These are phyloP conservation scores for Penicillium paneum DNA, from an alignment of 2,329 filamentous ascomycete genomes.

Conservation along the genomic window DNA sequence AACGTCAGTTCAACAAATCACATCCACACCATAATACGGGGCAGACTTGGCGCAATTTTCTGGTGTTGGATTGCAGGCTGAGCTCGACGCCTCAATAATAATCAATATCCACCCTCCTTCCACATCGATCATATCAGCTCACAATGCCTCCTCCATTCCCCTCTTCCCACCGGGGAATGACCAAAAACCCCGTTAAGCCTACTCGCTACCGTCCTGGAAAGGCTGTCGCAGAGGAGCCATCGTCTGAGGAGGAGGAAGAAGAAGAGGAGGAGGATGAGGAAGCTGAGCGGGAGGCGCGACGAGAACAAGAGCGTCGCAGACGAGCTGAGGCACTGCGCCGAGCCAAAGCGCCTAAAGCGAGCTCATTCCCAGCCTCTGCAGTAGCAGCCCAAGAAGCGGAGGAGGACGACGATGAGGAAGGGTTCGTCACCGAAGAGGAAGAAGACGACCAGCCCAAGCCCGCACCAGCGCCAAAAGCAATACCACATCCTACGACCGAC, in stretches of 20 bases:
- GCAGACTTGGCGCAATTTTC: neutral
- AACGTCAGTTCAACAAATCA: neutral
- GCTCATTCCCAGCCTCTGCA: constrained; percentile 35
- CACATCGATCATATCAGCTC: neutral
- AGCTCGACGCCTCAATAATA: neutral
- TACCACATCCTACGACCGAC: constrained; percentile 14
- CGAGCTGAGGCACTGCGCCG: constrained; percentile 36
- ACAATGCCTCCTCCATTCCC: constrained; percentile 46
- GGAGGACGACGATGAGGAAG: constrained; percentile 52
- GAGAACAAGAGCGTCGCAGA: constrained; percentile 51
- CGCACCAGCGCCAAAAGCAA: constrained; percentile 13
- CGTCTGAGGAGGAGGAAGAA: constrained; percentile 51
- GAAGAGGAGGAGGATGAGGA: constrained; percentile 57
- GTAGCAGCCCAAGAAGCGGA: constrained; percentile 30
- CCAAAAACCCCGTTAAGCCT: constrained; percentile 78
- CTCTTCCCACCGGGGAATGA: constrained; percentile 65
- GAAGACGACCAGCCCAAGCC: constrained; percentile 33
- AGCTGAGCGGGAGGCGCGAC: constrained; percentile 59
- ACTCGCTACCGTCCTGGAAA: constrained; percentile 84
- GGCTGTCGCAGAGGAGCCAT: constrained; percentile 50
- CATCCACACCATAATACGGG: neutral
- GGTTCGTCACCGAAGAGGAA: constrained; percentile 59
- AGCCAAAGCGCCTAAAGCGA: constrained; percentile 44
- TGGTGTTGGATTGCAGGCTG: neutral
- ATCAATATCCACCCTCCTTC: neutral